These are phyloP conservation scores for Trematosphaeria pertusa DNA, from an alignment of 2,329 filamentous ascomycete species.

Conservation along the genomic window DNA sequence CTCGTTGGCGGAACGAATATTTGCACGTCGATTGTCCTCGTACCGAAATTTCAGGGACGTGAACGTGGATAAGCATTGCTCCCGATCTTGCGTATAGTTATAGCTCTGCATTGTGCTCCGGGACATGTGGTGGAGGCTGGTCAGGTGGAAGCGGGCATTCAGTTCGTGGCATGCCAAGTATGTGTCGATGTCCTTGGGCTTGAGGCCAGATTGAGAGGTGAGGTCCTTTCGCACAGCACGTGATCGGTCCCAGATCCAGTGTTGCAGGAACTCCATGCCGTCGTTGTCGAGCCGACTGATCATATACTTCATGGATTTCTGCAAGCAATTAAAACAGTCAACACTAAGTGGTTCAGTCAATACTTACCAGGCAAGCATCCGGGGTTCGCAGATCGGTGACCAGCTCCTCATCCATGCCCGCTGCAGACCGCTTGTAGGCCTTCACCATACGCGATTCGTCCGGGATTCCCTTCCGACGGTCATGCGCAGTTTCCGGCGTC, in stretches of 20 bases:
- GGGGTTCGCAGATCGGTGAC: constrained; percentile 70
- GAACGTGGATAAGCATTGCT: constrained; percentile 69
- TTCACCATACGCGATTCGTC: constrained; percentile 67
- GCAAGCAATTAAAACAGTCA: constrained; percentile 14
- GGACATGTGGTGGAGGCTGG: constrained; percentile 65
- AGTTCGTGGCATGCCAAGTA: constrained; percentile 68
- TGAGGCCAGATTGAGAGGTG: constrained; percentile 66
- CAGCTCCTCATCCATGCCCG: constrained; percentile 68
- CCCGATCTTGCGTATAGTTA: constrained; percentile 65
- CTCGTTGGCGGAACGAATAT: constrained; percentile 62
- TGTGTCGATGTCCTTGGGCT: constrained; percentile 59
- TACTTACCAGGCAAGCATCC: constrained; percentile 47
- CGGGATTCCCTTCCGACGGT: constrained; percentile 44
- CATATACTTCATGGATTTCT: constrained; percentile 54
- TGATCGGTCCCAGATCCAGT: constrained; percentile 71
- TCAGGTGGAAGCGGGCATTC: constrained; percentile 69
- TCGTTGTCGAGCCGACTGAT: constrained; percentile 58
- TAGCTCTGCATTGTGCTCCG: constrained; percentile 52
- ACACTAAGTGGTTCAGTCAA: constrained; percentile 18
- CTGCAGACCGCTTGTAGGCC: constrained; percentile 67
- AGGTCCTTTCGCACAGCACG: constrained; percentile 71
- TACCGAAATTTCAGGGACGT: constrained; percentile 64
- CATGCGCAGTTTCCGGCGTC: constrained; percentile 44
- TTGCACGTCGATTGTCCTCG: constrained; percentile 47
- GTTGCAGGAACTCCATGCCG: constrained; percentile 58